Evolutionary conservation across 495 filamentous ascomycete genomes (phyloP), one percentile per base, ranked within the genome.

Genomic region (Neurospora pannonica): DNA sequence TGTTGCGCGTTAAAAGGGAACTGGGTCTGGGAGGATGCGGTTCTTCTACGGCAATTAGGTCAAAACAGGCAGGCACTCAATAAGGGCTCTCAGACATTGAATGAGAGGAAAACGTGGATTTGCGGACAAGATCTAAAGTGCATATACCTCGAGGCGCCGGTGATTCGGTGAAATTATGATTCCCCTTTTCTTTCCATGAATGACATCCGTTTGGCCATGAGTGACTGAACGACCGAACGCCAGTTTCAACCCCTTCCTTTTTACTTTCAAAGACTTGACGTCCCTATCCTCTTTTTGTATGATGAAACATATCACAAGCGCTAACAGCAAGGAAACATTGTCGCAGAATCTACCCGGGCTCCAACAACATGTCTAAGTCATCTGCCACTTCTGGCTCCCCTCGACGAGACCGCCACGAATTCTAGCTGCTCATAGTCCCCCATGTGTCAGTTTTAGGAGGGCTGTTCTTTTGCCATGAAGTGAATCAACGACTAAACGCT

Each of bases 161-260:
- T 67, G 54, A 67, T 67, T 67, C 54, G 54, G 54, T 67, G 54
- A 67, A 67, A 67, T 67, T 67, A 67, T 67, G 54, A 67, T 67
- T 67, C 54, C 54, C 54, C 28, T 19, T 67, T 67, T 67, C 54
- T 34, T 67, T 67, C 1, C 54, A 67, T 17, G 15, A 15, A 67
- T 67, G 28, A 67, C 6, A 3, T 67, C 28, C 24, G 71, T 79
- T 48, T 46, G 9, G 19, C 24, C 46, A 62, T 37, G 38, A 9
- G 28, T 34, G 54, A 62, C 13, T 31, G 11, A 34, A 60, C n/a
- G 42, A 46, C 19, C 42, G 42, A n/a, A 24, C 5, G 11, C 11
- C 48, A 28, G 0, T 28, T 28, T 0, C 3, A 13, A 5, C 9
- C 9, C 4, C 5, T n/a, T n/a, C 8, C n/a, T 6, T 60, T 60